Conservation (phyloP, 441 rosid species). For the Rhodomyrtus psidioides region DNA sequence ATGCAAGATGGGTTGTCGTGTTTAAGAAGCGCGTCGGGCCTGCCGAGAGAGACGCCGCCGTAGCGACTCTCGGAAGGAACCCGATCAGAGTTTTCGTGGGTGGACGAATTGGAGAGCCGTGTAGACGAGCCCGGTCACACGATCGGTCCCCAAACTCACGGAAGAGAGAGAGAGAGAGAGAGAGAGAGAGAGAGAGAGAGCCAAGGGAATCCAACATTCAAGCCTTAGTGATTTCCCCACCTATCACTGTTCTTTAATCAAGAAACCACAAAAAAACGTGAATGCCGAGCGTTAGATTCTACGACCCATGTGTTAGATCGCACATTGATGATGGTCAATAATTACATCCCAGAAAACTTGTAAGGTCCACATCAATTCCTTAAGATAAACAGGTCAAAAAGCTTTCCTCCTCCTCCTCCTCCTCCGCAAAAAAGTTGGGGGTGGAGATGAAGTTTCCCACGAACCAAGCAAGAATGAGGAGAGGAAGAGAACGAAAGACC, state of each 20-base stretch:
- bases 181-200: background rate
- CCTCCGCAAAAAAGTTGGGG: background rate
- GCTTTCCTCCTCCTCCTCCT: background rate
- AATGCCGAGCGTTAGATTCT: background rate
- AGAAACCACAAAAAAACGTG: background rate
- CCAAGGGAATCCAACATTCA: background rate
- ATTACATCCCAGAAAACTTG: background rate
- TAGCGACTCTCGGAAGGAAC: background rate
- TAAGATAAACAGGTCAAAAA: background rate
- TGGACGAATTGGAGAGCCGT: background rate
- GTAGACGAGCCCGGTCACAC: background rate
- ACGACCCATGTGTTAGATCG: background rate
- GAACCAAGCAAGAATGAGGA: background rate
- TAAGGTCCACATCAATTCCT: background rate
- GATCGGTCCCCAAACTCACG: background rate
- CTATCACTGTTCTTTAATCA: background rate
- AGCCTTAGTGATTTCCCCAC: background rate
- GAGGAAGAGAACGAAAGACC: background rate
- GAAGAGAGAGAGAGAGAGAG: background rate
- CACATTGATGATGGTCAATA: background rate
- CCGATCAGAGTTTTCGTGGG: background rate
- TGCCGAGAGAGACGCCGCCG: background rate
- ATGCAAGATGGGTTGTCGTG: background rate
- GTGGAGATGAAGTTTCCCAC: background rate
- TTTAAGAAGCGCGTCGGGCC: background rate